Conservation (phyloP, 2,329 filamentous ascomycete species). For the Ascocoryne sarcoides region DNA sequence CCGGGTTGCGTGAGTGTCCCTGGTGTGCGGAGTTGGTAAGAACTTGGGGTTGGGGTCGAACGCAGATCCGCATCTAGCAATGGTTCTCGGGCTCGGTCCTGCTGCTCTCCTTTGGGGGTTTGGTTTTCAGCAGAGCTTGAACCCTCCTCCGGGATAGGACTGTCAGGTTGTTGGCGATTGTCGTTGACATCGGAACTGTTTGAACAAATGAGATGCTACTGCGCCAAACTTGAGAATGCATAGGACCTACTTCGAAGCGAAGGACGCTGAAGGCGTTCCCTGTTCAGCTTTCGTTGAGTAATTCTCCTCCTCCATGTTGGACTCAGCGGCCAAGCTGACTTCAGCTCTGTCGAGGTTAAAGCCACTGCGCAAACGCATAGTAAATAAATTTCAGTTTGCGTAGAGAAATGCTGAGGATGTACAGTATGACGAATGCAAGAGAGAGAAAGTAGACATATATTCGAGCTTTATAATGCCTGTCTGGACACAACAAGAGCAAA, state of each 20-base stretch:
- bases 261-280: not conserved
- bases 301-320: not conserved
- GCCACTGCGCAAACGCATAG: not conserved
- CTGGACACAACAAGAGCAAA: not conserved
- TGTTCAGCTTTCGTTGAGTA: not conserved
- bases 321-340: not conserved
- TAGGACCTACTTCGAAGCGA: not conserved
- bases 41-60: not conserved
- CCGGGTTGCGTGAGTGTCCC: not conserved
- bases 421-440: not conserved
- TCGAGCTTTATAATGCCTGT: not conserved
- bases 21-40: not conserved
- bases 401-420: not conserved
- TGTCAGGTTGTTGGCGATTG: not conserved
- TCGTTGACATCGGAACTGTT: not conserved
- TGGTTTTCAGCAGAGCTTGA: not conserved
- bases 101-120: not conserved
- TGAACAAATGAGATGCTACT: not conserved
- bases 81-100: not conserved
- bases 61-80: not conserved
- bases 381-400: not conserved
- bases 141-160: not conserved
- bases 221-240: not conserved
- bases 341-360: not conserved
- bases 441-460: not conserved